Conservation (phyloP, 176 grass and related monocot species). For the Tillandsia leiboldiana region DNA sequence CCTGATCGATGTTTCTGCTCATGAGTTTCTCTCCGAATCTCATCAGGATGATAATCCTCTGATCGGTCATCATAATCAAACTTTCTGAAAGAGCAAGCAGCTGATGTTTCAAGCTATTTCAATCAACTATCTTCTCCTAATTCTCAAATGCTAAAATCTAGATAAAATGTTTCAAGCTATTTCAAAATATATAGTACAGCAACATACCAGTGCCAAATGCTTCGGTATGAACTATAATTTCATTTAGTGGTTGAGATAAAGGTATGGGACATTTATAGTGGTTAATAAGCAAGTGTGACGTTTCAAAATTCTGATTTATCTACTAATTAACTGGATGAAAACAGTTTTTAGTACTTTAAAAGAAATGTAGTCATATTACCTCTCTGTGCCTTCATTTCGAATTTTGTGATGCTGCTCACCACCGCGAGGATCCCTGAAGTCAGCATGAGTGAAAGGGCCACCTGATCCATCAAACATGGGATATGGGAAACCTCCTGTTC, state of each 20-base stretch:
- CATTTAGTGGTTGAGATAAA: too few relatives aligned
- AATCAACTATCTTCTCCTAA: too few relatives aligned
- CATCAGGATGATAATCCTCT: conserved; percentile 4
- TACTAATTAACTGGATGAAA: too few relatives aligned
- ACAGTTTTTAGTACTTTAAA: neutral
- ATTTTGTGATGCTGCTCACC: neutral
- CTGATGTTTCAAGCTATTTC: too few relatives aligned
- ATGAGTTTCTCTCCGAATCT: conserved; percentile 10
- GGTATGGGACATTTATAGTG: too few relatives aligned
- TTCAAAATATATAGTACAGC: too few relatives aligned
- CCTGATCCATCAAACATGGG: conserved; percentile 10
- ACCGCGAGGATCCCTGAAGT: conserved; percentile 7
- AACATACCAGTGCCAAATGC: too few relatives aligned
- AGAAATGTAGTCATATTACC: conserved; percentile 10
- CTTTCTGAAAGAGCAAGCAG: neutral
- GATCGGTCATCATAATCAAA: conserved; percentile 5
- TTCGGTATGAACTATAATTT: too few relatives aligned
- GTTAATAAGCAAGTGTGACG: too few relatives aligned
- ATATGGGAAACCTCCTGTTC: conserved; percentile 13
- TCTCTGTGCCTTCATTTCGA: conserved; percentile 8
- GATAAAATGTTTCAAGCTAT: too few relatives aligned
- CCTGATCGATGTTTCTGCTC: conserved; percentile 7
- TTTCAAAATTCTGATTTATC: too few relatives aligned
- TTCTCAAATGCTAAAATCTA: too few relatives aligned
- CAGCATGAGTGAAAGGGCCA: conserved; percentile 1